Evolutionary conservation across 257 asterid genomes (phyloP).

Genomic region (Gynochthodes officinalis): DNA sequence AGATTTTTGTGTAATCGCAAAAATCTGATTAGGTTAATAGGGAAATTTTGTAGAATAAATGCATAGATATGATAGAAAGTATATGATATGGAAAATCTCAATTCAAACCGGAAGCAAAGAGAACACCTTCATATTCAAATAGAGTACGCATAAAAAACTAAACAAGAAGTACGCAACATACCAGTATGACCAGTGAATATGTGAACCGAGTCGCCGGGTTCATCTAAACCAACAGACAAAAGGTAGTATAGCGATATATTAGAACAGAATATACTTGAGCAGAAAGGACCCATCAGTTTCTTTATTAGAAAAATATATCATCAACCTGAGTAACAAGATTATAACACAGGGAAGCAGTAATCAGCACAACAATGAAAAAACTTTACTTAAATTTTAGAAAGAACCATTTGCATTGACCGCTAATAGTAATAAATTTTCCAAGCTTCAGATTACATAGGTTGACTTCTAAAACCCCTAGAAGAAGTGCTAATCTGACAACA

Average conservation of each 20-base stretch:
- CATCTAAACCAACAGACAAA: constrained; percentile 48
- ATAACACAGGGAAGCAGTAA: background rate
- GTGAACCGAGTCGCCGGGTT: constrained; percentile 74
- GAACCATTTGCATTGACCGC: background rate
- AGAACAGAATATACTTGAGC: background rate
- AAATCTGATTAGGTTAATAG: too few relatives aligned
- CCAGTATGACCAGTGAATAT: constrained; percentile 89
- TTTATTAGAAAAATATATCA: background rate
- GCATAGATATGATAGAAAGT: background rate
- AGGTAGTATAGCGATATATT: background rate
- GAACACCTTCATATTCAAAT: background rate
- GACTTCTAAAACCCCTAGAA: background rate
- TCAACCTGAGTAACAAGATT: background rate
- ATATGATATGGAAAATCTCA: constrained; percentile 7
- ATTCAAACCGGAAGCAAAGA: background rate
- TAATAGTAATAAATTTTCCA: background rate
- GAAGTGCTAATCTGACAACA: background rate
- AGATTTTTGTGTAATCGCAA: too few relatives aligned
- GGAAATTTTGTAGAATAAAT: too few relatives aligned
- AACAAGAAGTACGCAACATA: constrained; percentile 19
- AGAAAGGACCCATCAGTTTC: background rate
- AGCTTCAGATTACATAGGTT: background rate
- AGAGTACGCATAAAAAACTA: background rate
- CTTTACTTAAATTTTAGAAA: background rate
- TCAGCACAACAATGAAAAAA: background rate